Evolutionary conservation across 495 filamentous ascomycete genomes (phyloP).

Genomic region (Penicillium alfredii): DNA sequence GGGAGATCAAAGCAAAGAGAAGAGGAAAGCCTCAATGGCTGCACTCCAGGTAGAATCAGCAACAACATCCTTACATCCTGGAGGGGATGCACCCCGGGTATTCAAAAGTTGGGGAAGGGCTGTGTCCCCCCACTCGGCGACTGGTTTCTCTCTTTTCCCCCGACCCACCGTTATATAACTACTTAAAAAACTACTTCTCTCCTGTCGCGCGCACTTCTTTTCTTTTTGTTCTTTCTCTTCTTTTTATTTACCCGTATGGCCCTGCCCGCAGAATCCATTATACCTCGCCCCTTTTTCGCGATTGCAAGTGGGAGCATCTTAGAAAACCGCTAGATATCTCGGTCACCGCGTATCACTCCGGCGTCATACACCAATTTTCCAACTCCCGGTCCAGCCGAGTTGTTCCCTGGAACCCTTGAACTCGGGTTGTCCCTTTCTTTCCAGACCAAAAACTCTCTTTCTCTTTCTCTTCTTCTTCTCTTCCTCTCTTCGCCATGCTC

Average conservation of each 20-base stretch:
- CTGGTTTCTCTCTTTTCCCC: conserved; percentile 18
- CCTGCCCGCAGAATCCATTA: background rate
- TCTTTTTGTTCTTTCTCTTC: conserved; percentile 3
- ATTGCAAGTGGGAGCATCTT: no score
- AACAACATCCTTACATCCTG: conserved; percentile 13
- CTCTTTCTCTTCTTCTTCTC: no score
- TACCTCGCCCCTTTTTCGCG: no score
- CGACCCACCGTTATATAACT: conserved; percentile 34
- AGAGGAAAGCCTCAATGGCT: no score
- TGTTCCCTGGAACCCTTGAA: conserved; percentile 9
- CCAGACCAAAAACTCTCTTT: background rate
- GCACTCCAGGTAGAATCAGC: background rate
- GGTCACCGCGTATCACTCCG: conserved; percentile 15
- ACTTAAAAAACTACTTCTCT: conserved; percentile 18
- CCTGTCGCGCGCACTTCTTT: conserved; percentile 16
- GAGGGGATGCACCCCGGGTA: no score
- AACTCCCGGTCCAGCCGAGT: conserved; percentile 9
- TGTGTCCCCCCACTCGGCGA: conserved; percentile 25
- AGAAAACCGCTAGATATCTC: no score
- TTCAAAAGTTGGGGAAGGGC: no score
- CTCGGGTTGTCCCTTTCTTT: no score
- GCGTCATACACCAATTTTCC: conserved; percentile 15
- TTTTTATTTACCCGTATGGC: conserved; percentile 3
- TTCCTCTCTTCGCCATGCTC: conserved; percentile 36
- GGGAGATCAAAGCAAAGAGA: no score